Base-by-base conservation (phyloP, 805 yeast genomes). In the Debaryomyces castellii region DNA sequence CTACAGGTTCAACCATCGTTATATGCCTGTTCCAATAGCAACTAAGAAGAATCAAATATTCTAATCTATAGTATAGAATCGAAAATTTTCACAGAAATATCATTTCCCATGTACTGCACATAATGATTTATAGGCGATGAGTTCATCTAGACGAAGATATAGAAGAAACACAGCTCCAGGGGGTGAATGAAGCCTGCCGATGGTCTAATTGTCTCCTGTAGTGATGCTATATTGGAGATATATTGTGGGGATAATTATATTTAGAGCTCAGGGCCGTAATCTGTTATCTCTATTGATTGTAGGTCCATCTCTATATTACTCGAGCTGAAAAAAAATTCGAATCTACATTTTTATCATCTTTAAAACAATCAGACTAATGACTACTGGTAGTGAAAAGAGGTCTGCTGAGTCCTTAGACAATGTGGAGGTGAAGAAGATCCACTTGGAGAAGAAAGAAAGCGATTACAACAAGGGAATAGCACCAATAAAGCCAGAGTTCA, bases 401-500 rank as follows among this genome's bases (percentile, higher is more conserved):
- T 40, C 49, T 16, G 46, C 43, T 5, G 55, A 50, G 14, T 25
- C 33, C 3, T 45, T 32, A 9, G 50, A 45, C 3, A 44, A 27
- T 14, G 23, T 58, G 50, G 56, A 50, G 5, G 43, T 50, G 12
- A 65, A 62, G 41, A 62, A 60, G 43, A 55, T 55, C 36, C 51
- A 54, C 28, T 51, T 45, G 30, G 59, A 52, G 21, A 33, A 23
- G 44, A 36, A 46, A 41, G 41, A 49, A 21, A 64, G 59, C 37
- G 56, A 52, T 45, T 52, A 58, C 35, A 62, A 66, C 20, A 81
- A 78, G 50, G 96, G 96, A 39, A 69, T 85, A 42, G 96, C 96
- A 0, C 78, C 83, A 9, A 77, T 89, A 57, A 90, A 89, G 63
- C 67, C 83, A 2, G 94, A 90, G 58, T 90, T 54, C 52, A 66